Evolutionary conservation across 805 yeast species (phyloP).

Genomic region (Starmerella cellae): DNA sequence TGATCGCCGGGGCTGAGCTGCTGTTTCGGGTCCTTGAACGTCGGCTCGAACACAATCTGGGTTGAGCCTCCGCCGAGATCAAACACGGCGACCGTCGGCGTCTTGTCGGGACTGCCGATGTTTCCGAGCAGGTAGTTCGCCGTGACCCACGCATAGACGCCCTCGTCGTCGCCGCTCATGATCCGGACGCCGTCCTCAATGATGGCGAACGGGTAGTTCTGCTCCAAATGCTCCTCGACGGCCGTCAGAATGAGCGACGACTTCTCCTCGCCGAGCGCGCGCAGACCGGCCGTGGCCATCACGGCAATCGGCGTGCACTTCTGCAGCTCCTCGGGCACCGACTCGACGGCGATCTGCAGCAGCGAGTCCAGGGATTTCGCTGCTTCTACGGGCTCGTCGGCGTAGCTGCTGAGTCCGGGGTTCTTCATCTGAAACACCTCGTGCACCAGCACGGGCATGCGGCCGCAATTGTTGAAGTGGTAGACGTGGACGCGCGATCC

Average conservation of each 20-base stretch:
- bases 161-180: constrained; percentile 96
- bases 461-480: constrained; percentile 71
- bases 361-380: constrained; percentile 82
- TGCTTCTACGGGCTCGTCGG: constrained; percentile 68
- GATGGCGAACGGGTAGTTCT: constrained; percentile 81
- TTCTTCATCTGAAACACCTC: constrained; percentile 81
- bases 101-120: constrained; percentile 64
- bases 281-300: constrained; percentile 94
- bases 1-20: constrained; percentile 76
- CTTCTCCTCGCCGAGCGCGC: constrained; percentile 67
- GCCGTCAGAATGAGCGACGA: constrained; percentile 58
- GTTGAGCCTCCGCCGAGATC: constrained; percentile 98
- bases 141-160: constrained; percentile 98
- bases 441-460: constrained; percentile 65
- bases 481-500: constrained; percentile 95
- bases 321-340: constrained; percentile 61
- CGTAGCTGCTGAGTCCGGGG: constrained; percentile 75
- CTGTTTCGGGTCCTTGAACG: constrained; percentile 31
- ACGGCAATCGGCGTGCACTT: constrained; percentile 88
- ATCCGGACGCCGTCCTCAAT: constrained; percentile 78
- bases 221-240: constrained; percentile 62
- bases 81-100: constrained; percentile 90
- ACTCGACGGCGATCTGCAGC: constrained; percentile 56
- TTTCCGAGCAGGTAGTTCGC: constrained; percentile 86
- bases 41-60: constrained; percentile 95